These are phyloP conservation scores for Candida silvicultrix DNA, from an alignment of 805 yeast genomes.

Conservation along the genomic window DNA sequence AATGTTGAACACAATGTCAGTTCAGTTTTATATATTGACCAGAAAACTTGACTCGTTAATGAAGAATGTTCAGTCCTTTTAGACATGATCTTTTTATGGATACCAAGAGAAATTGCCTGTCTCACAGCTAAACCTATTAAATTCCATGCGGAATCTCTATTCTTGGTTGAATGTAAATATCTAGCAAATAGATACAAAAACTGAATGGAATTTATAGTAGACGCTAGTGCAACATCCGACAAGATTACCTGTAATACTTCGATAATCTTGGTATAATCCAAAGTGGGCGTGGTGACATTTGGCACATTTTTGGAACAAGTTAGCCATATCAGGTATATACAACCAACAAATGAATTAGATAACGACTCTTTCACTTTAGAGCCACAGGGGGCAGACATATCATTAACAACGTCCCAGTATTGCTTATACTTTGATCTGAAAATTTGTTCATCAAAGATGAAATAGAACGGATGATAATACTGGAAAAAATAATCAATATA, in stretches of 20 bases:
- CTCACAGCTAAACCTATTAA: conserved; percentile 39
- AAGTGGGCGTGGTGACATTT: conserved; percentile 10
- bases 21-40: conserved; percentile 39
- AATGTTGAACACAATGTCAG: conserved; percentile 35
- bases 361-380: conserved; percentile 4
- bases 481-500: conserved; percentile 34
- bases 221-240: conserved; percentile 37
- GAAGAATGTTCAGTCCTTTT: conserved; percentile 14
- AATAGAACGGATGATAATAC: conserved; percentile 38
- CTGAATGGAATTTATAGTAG: conserved; percentile 38
- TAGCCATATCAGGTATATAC: conserved; percentile 40
- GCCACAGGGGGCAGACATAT: too few relatives aligned
- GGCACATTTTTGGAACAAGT: conserved; percentile 16
- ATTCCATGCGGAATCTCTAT: conserved; percentile 43
- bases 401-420: conserved; percentile 27
- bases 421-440: conserved; percentile 29
- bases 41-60: conserved; percentile 28
- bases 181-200: conserved; percentile 35
- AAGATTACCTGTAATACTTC: conserved; percentile 36
- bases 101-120: conserved; percentile 43
- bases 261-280: conserved; percentile 26
- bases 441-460: conserved; percentile 30
- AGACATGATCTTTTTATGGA: conserved; percentile 34
- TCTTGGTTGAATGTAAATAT: conserved; percentile 36
- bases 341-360: conserved; percentile 27